Evolutionary conservation across 2,329 filamentous ascomycete species (phyloP), one percentile per base, ranked within the genome.

Genomic region (Pyrenophora tritici-repentis): DNA sequence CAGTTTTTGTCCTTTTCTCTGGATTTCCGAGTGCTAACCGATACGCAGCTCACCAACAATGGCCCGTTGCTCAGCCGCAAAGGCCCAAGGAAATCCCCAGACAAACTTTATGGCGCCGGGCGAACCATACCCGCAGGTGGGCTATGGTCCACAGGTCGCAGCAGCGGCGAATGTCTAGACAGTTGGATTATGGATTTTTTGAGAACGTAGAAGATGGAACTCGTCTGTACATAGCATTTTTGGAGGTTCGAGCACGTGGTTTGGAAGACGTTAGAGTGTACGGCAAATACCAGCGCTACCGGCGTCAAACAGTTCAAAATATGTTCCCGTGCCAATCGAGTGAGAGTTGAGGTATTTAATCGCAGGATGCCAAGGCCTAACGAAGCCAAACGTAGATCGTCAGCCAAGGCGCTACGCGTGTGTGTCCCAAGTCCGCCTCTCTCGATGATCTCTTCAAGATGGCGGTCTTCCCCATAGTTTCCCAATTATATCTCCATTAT

Each of bases 31-130:
- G 37, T 58, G 52, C 49, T 63, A 56, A 70, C 22, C n/a, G 37
- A 46, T 37, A 7, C 39, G 36, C 34, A 96, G 92, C 80, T 97
- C 92, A 57, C 92, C 94, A 43, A 99, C 94, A 51, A 99, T 99
- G 94, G 94, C 94, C 54, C 89, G 94, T 72, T 97, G 91, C 82
- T 96, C 91, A 42, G 93, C 90, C 45, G 89, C 92, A 62, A 97
- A 97, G 83, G 89, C 88, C 35, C 68, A 75, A 42, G 79, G 78
- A 65, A 77, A 79, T 62, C 72, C 78, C 20, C 59, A 75, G 50
- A 80, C 76, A 24, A 80, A 80, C 66, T 80, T 80, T 66, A 76
- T 80, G 76, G 78, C 78, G 44, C 76, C 78, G 14, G 78, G 78
- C 22, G 72, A 74, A 47, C 71, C 71, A 24, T 54, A 75, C 41